These are phyloP conservation scores for Staphylotrichum tortipilum DNA, from an alignment of 495 filamentous ascomycete genomes.

Conservation along the genomic window DNA sequence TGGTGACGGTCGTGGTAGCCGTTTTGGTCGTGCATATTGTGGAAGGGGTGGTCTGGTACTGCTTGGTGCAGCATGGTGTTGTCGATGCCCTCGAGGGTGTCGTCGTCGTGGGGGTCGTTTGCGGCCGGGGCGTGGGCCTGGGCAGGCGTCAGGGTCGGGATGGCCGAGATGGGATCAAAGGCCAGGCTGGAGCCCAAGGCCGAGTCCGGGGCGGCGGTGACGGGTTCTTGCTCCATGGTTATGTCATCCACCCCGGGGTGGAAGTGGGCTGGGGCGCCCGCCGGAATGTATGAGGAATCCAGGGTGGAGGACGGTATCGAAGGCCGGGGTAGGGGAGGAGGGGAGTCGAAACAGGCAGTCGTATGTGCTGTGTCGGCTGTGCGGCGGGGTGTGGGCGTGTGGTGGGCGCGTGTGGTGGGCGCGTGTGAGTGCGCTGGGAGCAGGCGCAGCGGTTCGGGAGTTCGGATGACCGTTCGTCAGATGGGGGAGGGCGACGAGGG, in stretches of 20 bases:
- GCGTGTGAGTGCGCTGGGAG: neutral
- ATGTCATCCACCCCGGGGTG: constrained; percentile 43
- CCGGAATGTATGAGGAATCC: constrained; percentile 41
- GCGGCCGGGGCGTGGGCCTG: constrained; percentile 7
- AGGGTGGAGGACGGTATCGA: constrained; percentile 23
- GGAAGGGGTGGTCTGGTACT: constrained; percentile 10
- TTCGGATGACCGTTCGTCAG: constrained; percentile 6
- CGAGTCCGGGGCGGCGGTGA: neutral
- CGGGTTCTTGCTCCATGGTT: constrained; percentile 41
- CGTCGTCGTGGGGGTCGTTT: constrained; percentile 33
- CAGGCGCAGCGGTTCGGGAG: neutral
- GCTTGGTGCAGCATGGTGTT: constrained; percentile 22
- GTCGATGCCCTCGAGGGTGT: constrained; percentile 33
- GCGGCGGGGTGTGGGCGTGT: neutral
- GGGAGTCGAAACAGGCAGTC: no score
- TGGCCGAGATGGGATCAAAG: no score
- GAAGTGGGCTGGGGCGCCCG: constrained; percentile 43
- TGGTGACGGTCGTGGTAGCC: constrained; percentile 25
- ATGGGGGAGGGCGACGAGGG: no score
- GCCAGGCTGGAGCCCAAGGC: neutral
- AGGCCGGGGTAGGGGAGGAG: neutral
- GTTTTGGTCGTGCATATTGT: constrained; percentile 4
- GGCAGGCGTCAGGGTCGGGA: no score
- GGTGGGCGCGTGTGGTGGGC: neutral
- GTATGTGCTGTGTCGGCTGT: neutral